Percentiles rank a stretch among this genome's conserved stretches.
phyloP scores from a whole-genome alignment of 805 yeast genomes.

The Wickerhamomyces kurtzmanii region DNA sequence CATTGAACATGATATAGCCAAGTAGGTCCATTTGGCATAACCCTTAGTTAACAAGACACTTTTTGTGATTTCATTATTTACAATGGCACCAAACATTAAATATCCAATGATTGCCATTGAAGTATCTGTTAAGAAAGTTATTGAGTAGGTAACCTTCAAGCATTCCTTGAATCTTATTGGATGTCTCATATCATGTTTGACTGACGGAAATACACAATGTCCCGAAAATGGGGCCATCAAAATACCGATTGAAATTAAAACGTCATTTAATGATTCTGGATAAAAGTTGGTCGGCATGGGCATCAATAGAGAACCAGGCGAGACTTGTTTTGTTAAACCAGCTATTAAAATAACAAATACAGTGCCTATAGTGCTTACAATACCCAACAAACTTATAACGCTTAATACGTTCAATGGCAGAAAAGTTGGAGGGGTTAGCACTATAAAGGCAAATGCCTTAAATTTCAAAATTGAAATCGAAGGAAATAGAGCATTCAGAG shows the following conservation, averaged over 20 bases:
- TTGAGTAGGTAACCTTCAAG: constrained; percentile 46
- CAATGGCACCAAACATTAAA: constrained; percentile 70
- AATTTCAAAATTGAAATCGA: constrained; percentile 39
- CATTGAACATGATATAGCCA: constrained; percentile 56
- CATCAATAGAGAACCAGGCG: constrained; percentile 68
- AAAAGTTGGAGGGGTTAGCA: constrained; percentile 75
- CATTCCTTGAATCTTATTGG: constrained; percentile 48
- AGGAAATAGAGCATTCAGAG: constrained; percentile 62
- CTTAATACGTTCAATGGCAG: constrained; percentile 69
- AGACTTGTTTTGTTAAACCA: constrained; percentile 47
- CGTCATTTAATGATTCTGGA: constrained; percentile 44
- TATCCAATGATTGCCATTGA: constrained; percentile 60
- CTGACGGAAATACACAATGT: constrained; percentile 70
- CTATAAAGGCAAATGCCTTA: constrained; percentile 58
- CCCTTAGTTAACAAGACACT: constrained; percentile 56
- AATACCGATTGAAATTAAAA: constrained; percentile 55
- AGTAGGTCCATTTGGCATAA: constrained; percentile 54
- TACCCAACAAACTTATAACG: constrained; percentile 60
- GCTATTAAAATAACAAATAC: constrained; percentile 47
- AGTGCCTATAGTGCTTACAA: constrained; percentile 57
- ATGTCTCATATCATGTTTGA: constrained; percentile 62
- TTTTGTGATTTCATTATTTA: constrained; percentile 70
- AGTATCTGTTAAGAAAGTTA: constrained; percentile 50
- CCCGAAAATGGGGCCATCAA: constrained; percentile 82
- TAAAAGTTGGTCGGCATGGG: constrained; percentile 59